A percentile compares a stretch with the other conserved stretches of the same genome.
These are phyloP conservation scores for Schizosaccharomyces octosporus DNA, from an alignment of 805 yeast genomes.

Conservation along the genomic window DNA sequence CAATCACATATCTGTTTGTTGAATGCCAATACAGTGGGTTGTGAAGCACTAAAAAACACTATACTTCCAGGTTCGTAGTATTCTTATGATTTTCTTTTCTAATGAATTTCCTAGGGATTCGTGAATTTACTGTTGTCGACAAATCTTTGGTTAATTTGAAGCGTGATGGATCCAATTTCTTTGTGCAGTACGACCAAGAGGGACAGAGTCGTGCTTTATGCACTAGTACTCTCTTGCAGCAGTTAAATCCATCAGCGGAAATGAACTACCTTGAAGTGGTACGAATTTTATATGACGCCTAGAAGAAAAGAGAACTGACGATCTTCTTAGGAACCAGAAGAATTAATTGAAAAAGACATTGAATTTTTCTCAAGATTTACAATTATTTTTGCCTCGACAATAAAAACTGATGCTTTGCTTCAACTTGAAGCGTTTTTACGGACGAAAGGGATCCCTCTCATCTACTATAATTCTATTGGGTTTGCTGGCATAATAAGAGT, in stretches of 20 bases:
- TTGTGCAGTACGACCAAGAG: slow-evolving; percentile 22
- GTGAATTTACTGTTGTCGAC: slow-evolving; percentile 38
- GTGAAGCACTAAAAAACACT: slow-evolving; percentile 55
- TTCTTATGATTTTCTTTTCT: neutral
- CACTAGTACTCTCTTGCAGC: slow-evolving; percentile 21
- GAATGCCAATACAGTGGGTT: slow-evolving; percentile 30
- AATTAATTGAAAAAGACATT: slow-evolving; percentile 4
- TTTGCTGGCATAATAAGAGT: slow-evolving; percentile 39
- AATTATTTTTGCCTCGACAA: slow-evolving; percentile 23
- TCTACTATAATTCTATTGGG: slow-evolving; percentile 30
- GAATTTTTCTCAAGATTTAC: slow-evolving; percentile 26
- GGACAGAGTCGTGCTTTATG: slow-evolving; percentile 20
- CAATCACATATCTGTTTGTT: slow-evolving; percentile 35
- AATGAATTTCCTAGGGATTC: slow-evolving; percentile 21
- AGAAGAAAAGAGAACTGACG: too few species aligned
- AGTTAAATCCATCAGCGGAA: slow-evolving; percentile 35
- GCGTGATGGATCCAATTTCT: slow-evolving; percentile 39
- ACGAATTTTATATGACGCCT: neutral
- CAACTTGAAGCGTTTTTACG: slow-evolving; percentile 19
- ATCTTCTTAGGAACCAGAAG: slow-evolving; percentile 1
- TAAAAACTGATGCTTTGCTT: slow-evolving; percentile 10
- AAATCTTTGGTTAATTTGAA: slow-evolving; percentile 16
- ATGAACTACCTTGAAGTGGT: slow-evolving; percentile 13
- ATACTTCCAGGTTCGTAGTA: slow-evolving; percentile 32
- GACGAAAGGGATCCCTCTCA: slow-evolving; percentile 26